phyloP scores from a whole-genome alignment of 495 filamentous ascomycete species.

The Daldinia caldariorum region DNA sequence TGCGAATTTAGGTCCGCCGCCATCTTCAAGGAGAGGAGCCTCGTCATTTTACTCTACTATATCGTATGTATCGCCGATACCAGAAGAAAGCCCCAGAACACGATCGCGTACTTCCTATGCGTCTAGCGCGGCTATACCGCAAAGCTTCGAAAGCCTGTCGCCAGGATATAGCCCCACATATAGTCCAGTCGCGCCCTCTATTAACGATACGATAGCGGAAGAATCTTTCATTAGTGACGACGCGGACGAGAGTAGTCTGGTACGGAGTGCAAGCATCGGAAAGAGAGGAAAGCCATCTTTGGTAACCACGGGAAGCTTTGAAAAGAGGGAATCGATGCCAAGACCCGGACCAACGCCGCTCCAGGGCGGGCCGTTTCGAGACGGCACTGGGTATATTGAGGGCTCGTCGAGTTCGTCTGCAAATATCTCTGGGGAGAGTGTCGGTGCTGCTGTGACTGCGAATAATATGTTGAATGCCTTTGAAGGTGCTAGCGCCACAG shows the following conservation, averaged over 20 bases:
- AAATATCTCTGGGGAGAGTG: constrained; percentile 36
- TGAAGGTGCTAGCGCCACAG: constrained; percentile 54
- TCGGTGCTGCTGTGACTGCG: constrained; percentile 45
- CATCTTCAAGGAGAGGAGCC: constrained; percentile 72
- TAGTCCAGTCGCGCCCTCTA: constrained; percentile 56
- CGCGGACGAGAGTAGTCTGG: constrained; percentile 69
- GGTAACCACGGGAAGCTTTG: constrained; percentile 62
- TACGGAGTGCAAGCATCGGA: constrained; percentile 82
- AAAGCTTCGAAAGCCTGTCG: constrained; percentile 66
- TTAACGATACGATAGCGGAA: constrained; percentile 60
- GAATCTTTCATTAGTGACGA: constrained; percentile 63
- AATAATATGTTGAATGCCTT: constrained; percentile 58
- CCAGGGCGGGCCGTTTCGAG: constrained; percentile 49
- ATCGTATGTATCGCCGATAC: constrained; percentile 89
- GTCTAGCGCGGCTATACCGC: constrained; percentile 82
- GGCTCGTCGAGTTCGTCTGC: constrained; percentile 55
- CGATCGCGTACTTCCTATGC: constrained; percentile 76
- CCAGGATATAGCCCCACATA: constrained; percentile 54
- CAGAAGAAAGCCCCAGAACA: constrained; percentile 75
- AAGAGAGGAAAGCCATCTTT: constrained; percentile 77
- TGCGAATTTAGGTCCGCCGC: constrained; percentile 70
- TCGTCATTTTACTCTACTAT: constrained; percentile 76
- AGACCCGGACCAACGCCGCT: constrained; percentile 50
- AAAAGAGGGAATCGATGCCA: constrained; percentile 38
- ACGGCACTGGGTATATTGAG: constrained; percentile 57